phyloP scores from a whole-genome alignment of 345 rosid species.

The Ceriops zippeliana region DNA sequence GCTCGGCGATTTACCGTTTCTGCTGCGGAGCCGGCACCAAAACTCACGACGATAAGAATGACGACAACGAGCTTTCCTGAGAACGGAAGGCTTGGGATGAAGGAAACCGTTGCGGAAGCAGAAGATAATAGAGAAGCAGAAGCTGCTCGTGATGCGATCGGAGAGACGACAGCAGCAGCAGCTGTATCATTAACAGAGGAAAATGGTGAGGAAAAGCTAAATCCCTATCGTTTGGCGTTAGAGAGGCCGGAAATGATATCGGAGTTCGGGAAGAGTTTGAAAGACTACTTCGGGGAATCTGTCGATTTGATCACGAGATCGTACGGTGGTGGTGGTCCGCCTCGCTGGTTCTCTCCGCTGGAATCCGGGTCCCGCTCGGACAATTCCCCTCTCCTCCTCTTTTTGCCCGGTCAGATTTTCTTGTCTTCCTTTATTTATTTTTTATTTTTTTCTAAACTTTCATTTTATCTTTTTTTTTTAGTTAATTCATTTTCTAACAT shows the following conservation, averaged over 20 bases:
- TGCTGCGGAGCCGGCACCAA: constrained; percentile 16
- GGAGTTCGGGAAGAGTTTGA: constrained; percentile 23
- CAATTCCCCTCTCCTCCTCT: constrained; percentile 66
- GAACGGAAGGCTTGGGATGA: constrained; percentile 5
- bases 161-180: not conserved
- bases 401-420: constrained; percentile 52
- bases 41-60: not conserved
- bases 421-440: not conserved
- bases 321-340: constrained; percentile 54
- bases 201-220: not conserved
- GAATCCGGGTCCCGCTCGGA: constrained; percentile 43
- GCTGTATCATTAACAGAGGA: not conserved
- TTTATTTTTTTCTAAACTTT: not conserved
- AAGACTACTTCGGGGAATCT: constrained; percentile 48
- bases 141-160: not conserved
- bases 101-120: constrained; percentile 5
- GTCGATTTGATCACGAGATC: constrained; percentile 40
- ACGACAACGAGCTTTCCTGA: constrained; percentile 6
- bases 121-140: constrained; percentile 9
- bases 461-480: not conserved
- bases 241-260: not conserved
- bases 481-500: no score
- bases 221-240: not conserved
- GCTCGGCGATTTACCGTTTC: constrained; percentile 15
- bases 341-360: constrained; percentile 74